Evolutionary conservation across 805 yeast genomes (phyloP).

Genomic region (Starmerella bombicola): DNA sequence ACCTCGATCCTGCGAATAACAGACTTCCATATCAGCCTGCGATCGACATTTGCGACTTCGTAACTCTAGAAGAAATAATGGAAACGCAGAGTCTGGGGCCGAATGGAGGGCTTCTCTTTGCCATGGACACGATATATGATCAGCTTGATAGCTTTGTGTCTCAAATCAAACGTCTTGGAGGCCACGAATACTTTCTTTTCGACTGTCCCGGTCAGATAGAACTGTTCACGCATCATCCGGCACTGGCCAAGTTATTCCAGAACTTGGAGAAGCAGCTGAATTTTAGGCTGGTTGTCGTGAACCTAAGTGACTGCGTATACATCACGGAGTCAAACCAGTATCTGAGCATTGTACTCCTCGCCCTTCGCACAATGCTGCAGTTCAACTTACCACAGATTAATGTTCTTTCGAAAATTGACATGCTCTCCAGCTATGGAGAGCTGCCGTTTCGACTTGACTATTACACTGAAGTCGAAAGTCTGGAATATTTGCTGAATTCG

Average conservation of each 20-base stretch:
- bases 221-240: constrained; percentile 76
- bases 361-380: constrained; percentile 85
- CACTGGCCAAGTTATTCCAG: constrained; percentile 56
- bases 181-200: constrained; percentile 55
- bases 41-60: constrained; percentile 64
- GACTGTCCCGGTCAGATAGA: constrained; percentile 92
- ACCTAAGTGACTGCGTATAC: constrained; percentile 70
- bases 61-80: constrained; percentile 70
- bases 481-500: constrained; percentile 52
- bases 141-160: constrained; percentile 47
- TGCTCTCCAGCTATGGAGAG: constrained; percentile 61
- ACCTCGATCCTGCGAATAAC: constrained; percentile 89
- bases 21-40: constrained; percentile 55
- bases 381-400: constrained; percentile 86
- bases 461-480: constrained; percentile 86
- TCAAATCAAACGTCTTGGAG: constrained; percentile 44
- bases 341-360: constrained; percentile 63
- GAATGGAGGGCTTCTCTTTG: constrained; percentile 82
- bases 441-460: constrained; percentile 68
- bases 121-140: constrained; percentile 54
- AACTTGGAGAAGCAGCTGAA: constrained; percentile 50
- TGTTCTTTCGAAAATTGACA: constrained; percentile 83
- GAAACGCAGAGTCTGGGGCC: constrained; percentile 62
- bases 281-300: constrained; percentile 59
- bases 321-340: constrained; percentile 82